Evolutionary conservation across 192 early-diverging fungal genomes (phyloP).

Genomic region (Obelidium mucronatum): DNA sequence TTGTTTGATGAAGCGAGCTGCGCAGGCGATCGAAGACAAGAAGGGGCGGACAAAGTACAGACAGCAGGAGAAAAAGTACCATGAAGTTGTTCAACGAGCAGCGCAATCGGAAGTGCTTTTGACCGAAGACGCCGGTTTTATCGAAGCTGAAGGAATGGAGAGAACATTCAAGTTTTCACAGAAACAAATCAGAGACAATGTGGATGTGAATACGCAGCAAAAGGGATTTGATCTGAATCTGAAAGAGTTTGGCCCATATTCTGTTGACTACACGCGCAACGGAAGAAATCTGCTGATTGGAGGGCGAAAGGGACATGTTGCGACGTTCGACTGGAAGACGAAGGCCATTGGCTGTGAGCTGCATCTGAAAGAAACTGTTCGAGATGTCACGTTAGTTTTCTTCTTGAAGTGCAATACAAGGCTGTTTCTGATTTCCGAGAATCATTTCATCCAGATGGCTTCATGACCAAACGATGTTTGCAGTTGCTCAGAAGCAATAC

Average conservation of each 20-base stretch:
- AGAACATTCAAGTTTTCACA: constrained; percentile 88
- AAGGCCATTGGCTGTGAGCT: constrained; percentile 81
- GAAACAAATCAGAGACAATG: constrained; percentile 63
- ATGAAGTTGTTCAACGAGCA: constrained; percentile 75
- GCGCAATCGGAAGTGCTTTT: constrained; percentile 81
- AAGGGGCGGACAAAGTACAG: constrained; percentile 74
- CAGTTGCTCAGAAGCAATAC: constrained; percentile 94
- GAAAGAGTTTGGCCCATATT: constrained; percentile 86
- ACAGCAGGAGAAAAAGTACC: constrained; percentile 63
- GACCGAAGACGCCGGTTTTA: constrained; percentile 73
- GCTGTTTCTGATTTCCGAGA: too few species aligned
- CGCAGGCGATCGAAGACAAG: constrained; percentile 55
- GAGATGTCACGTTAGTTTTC: constrained; percentile 71
- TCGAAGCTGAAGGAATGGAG: constrained; percentile 91
- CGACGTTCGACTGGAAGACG: constrained; percentile 89
- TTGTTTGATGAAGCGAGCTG: background rate
- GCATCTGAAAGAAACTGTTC: constrained; percentile 87
- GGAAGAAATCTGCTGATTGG: constrained; percentile 64
- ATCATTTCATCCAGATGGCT: too few species aligned
- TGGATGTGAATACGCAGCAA: constrained; percentile 75
- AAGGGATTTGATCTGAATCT: constrained; percentile 85
- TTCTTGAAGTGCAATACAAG: constrained; percentile 50
- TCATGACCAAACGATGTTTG: constrained; percentile 93
- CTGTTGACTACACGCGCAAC: constrained; percentile 90
- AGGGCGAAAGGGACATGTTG: constrained; percentile 79